Evolutionary conservation across 345 rosid species (phyloP).

Genomic region (Arabis hirsuta): DNA sequence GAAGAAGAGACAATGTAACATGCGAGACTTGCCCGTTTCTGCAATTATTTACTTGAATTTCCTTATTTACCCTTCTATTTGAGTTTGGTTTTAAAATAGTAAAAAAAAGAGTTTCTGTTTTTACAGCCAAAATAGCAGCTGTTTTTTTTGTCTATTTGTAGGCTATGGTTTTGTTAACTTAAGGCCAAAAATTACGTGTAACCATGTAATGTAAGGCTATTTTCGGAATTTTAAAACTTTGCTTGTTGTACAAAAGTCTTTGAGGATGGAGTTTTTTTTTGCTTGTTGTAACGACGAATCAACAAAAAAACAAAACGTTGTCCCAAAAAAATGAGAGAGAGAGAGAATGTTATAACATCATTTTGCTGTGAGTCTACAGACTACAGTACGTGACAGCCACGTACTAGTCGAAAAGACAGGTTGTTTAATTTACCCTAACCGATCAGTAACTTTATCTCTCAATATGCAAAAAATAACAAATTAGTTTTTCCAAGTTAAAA

Average conservation of each 20-base stretch:
- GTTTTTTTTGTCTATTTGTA: constrained; percentile 29
- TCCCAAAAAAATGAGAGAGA: too few relatives aligned
- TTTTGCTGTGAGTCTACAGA: constrained; percentile 37
- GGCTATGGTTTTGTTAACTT: neutral
- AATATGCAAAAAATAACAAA: neutral
- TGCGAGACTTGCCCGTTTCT: constrained; percentile 81
- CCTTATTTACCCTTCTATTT: constrained; percentile 50
- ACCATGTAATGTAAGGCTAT: constrained; percentile 15
- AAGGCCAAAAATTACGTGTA: neutral
- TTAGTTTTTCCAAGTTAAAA: neutral
- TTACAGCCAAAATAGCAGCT: constrained; percentile 23
- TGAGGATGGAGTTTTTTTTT: constrained; percentile 33
- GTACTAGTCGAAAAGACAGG: neutral
- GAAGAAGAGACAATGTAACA: constrained; percentile 72
- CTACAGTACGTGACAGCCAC: constrained; percentile 45
- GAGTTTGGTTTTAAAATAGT: constrained; percentile 17
- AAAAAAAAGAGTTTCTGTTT: neutral
- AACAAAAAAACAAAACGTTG: constrained; percentile 32
- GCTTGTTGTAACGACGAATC: constrained; percentile 52
- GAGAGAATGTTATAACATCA: constrained; percentile 23
- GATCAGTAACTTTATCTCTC: constrained; percentile 17
- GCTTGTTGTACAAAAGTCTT: constrained; percentile 26
- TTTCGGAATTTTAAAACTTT: neutral
- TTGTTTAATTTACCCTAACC: constrained; percentile 26
- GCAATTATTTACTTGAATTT: constrained; percentile 35